A percentile compares a stretch with the other conserved stretches of the same genome.
Evolutionary conservation across 2,329 filamentous ascomycete genomes (phyloP).

Genomic region (Alternaria ventricosa): DNA sequence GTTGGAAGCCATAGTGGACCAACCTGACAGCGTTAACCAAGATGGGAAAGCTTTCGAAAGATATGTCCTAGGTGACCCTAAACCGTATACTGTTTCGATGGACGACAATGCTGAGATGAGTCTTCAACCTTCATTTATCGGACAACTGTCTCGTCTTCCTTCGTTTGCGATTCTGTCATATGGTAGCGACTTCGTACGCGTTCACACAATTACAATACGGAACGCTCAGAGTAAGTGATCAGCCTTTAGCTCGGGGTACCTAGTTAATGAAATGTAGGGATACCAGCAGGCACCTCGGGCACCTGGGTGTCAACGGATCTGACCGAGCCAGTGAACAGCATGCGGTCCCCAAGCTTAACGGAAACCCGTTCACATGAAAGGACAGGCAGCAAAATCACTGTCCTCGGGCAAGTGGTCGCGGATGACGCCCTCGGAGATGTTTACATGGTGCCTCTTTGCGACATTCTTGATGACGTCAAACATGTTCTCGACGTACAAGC

Average conservation of each 20-base stretch:
- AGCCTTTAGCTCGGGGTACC: no score
- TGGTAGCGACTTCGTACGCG: background rate
- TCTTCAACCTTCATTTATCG: background rate
- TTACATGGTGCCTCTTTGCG: background rate
- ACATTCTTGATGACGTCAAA: background rate
- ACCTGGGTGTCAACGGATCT: background rate
- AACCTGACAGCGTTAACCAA: background rate
- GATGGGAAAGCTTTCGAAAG: background rate
- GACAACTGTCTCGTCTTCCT: background rate
- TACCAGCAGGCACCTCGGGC: background rate
- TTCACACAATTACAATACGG: background rate
- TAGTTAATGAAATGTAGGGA: no score
- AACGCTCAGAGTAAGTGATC: no score
- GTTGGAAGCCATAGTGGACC: background rate
- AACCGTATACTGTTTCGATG: no score
- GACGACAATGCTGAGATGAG: no score
- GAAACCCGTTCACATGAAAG: no score
- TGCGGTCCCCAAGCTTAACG: no score
- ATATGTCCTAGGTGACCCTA: background rate
- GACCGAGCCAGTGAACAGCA: background rate
- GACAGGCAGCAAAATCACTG: no score
- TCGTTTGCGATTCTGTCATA: background rate
- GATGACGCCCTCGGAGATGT: background rate
- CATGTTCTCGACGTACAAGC: background rate
- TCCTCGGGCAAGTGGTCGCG: background rate